These are phyloP conservation scores for Apiospora koreana DNA, from an alignment of 2,329 filamentous ascomycete species.

Conservation along the genomic window DNA sequence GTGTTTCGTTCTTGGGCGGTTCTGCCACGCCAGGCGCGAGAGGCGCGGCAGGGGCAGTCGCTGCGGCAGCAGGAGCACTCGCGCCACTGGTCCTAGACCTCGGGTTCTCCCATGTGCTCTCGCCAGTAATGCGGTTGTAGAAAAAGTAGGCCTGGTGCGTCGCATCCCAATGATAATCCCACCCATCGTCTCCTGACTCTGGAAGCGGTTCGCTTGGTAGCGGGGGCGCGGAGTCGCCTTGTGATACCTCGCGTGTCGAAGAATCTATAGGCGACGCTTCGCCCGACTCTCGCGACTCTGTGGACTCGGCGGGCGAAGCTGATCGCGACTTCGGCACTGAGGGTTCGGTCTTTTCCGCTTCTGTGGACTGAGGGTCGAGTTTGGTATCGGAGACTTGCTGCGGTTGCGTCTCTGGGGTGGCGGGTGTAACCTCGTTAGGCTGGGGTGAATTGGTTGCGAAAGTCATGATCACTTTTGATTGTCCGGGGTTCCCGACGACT, in stretches of 20 bases:
- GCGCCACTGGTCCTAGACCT: constrained; percentile 65
- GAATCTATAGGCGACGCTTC: constrained; percentile 17
- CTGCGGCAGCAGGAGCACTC: constrained; percentile 27
- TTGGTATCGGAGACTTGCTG: background rate
- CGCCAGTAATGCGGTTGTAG: constrained; percentile 75
- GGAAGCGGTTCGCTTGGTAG: constrained; percentile 32
- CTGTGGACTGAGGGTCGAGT: background rate
- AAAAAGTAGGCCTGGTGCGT: constrained; percentile 75
- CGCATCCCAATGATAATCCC: constrained; percentile 78
- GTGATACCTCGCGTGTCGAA: constrained; percentile 4
- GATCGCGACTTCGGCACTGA: background rate
- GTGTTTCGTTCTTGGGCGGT: constrained; percentile 36
- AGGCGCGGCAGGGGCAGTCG: constrained; percentile 26
- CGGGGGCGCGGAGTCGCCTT: constrained; percentile 32
- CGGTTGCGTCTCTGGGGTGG: background rate
- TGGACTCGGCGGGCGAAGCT: constrained; percentile 9
- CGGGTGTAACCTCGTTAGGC: background rate
- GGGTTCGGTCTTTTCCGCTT: background rate
- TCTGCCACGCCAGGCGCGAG: constrained; percentile 26
- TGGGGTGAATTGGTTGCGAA: background rate
- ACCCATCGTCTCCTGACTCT: constrained; percentile 67
- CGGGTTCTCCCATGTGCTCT: constrained; percentile 85
- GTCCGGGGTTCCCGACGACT: background rate
- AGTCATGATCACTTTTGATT: constrained; percentile 2
- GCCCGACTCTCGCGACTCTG: constrained; percentile 23